Evolutionary conservation across 1,284 basidiomycete genomes (phyloP), one percentile per base, ranked within the genome.

Genomic region (Ceratobasidium sp.): DNA sequence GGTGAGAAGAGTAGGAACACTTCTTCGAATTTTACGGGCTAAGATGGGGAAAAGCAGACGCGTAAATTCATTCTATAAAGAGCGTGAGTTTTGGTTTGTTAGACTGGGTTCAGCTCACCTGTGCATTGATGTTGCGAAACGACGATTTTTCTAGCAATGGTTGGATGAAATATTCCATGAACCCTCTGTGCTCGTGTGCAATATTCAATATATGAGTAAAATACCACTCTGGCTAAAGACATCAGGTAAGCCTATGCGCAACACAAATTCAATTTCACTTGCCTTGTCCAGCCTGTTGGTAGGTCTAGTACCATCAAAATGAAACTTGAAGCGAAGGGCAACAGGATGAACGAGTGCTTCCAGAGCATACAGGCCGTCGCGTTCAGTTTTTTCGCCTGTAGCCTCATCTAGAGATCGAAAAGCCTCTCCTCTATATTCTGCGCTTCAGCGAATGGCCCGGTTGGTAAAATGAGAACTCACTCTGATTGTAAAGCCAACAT

Each of bases 251-350:
- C 18, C 48, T 21, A 57, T 36, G 43, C 14, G 16, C 28, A 61
- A n/a, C 14, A 21, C 57, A 18, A 34, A 21, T 39, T 30, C 46
- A 39, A 50, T 28, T 26, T 18, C 30, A 76, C 79, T 32, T 55
- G 92, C 94, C 87, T 97, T 99, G 83, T 98, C 97, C 5, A 97
- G 81, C 58, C 94, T 86, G 80, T 98, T 99, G 0, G 97, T 99
- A 74, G 90, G 87, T 41, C 94, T 85, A 14, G 87, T 84, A 0
- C 92, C 89, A 75, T 98, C 95, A 77, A 99, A 99, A 78, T 99
- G 97, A 80, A 93, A 99, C 77, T 92, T 93, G 84, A 98, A 99
- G 26, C 97, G 88, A 57, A 95, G 82, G 1, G 92, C 85, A 58
- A 99, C 85, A 0, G 96, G 93, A 71, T 91, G 88, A 1, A 95